Evolutionary conservation across 2,329 filamentous ascomycete genomes (phyloP), one percentile per base, ranked within the genome.

Genomic region (Monosporascus sp.): DNA sequence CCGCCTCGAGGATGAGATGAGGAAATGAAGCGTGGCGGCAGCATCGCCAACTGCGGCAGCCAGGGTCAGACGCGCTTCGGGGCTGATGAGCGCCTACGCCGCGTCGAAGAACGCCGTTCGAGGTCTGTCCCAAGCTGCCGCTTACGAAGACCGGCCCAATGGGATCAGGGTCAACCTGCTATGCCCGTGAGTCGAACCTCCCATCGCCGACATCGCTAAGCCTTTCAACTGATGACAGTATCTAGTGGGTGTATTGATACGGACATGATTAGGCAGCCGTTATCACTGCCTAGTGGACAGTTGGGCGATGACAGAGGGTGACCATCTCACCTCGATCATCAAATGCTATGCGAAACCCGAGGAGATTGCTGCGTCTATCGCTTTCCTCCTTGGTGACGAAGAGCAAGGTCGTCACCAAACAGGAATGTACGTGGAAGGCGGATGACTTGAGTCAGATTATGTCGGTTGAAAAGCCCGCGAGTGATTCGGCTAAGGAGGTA

Each of bases 1-100:
- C 51, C 79, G 76, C 55, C 53, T 82, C 54, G 64, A 75, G 7
- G 74, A 75, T 9, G 63, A 82, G 58, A 55, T 81, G 20, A 67
- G 63, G 15, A 65, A 0, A 74, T 79, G 54, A 58, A 59, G 38
- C 59, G 64, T 3, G 58, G 68, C 11, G 74, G 70, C 0, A 72
- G 71, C 57, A 74, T 79, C 48, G 75, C 78, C 48, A 78, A 74
- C 58, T 70, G 70, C 15, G 61, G 71, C 15, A 73, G 70, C 55
- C 67, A 70, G 15, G 8, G 75, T 75, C 0, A 51, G 74, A 1
- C 63, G 63, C 14, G 74, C 73, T 0, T 65, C 66, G 4, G 60
- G 64, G 0, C 62, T 63, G 2, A 58, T 62, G 9, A 60, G 63
- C 0, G 67, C 69, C 1, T 68, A 68, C 41, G 54, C 54, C 3